Percentiles rank a stretch among this genome's conserved stretches.
phyloP scores from a whole-genome alignment of 768 basidiomycete genomes.

The Boletellus sp. region DNA sequence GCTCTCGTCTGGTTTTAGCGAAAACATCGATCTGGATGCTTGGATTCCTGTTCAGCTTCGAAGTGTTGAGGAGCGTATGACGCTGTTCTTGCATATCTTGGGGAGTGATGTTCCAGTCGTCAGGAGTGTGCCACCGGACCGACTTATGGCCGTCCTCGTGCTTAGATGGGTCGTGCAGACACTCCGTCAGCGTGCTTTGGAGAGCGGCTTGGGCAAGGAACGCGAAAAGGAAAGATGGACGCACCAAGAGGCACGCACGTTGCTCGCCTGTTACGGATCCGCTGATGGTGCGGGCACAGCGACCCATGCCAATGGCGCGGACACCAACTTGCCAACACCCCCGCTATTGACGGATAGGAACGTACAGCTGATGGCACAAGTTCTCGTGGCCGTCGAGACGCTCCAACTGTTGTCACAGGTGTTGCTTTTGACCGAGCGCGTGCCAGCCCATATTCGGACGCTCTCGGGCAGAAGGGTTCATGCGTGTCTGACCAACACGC shows the following conservation, averaged over 20 bases:
- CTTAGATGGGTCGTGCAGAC: slow-evolving; percentile 59
- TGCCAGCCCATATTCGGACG: slow-evolving; percentile 42
- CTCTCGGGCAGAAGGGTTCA: slow-evolving; percentile 67
- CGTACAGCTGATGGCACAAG: slow-evolving; percentile 66
- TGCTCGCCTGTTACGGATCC: slow-evolving; percentile 49
- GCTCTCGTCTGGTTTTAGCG: slow-evolving; percentile 32
- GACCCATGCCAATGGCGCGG: slow-evolving; percentile 15
- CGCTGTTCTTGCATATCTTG: slow-evolving; percentile 53
- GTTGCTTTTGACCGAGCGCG: slow-evolving; percentile 49
- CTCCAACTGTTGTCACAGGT: slow-evolving; percentile 60
- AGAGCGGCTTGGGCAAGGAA: slow-evolving; percentile 47
- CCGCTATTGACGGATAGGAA: slow-evolving; percentile 50
- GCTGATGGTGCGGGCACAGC: slow-evolving; percentile 15
- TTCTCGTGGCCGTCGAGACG: slow-evolving; percentile 54
- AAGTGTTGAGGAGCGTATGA: slow-evolving; percentile 48
- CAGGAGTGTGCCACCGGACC: slow-evolving; percentile 42
- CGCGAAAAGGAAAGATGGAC: slow-evolving; percentile 71
- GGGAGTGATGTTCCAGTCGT: slow-evolving; percentile 51
- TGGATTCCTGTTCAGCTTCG: slow-evolving; percentile 47
- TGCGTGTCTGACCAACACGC: slow-evolving; percentile 38
- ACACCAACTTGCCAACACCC: slow-evolving; percentile 2
- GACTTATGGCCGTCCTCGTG: slow-evolving; percentile 50
- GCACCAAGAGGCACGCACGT: slow-evolving; percentile 52
- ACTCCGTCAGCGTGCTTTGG: slow-evolving; percentile 49
- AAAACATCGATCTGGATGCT: slow-evolving; percentile 17